phyloP scores from a whole-genome alignment of 805 yeast genomes.

The Starmerella cellae region DNA sequence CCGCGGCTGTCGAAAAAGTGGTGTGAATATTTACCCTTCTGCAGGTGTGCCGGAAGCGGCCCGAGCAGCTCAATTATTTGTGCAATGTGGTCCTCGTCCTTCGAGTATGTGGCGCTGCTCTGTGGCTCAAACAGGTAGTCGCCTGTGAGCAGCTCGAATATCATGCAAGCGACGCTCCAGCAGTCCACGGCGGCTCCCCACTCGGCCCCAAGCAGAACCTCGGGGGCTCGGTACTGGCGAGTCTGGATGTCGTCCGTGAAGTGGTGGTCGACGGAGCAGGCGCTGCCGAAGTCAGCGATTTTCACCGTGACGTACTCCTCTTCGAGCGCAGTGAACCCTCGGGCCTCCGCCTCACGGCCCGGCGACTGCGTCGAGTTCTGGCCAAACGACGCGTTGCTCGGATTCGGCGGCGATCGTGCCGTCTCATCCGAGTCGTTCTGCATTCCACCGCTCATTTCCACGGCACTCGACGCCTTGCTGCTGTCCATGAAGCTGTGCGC shows the following conservation, averaged over 20 bases:
- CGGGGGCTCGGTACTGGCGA: slow-evolving; percentile 87
- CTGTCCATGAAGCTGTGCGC: background rate
- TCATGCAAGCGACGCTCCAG: slow-evolving; percentile 90
- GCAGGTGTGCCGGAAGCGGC: slow-evolving; percentile 46
- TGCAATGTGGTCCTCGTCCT: slow-evolving; percentile 93
- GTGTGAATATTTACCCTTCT: slow-evolving; percentile 47
- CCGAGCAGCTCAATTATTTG: slow-evolving; percentile 81
- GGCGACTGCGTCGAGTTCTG: background rate
- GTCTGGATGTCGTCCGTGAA: slow-evolving; percentile 86
- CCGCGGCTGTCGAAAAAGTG: slow-evolving; percentile 54
- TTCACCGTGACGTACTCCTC: slow-evolving; percentile 53
- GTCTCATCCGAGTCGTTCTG: background rate
- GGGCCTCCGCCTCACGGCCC: background rate
- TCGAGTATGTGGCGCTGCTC: slow-evolving; percentile 42
- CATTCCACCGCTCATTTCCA: background rate
- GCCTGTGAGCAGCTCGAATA: slow-evolving; percentile 85
- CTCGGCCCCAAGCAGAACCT: slow-evolving; percentile 57
- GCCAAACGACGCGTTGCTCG: background rate
- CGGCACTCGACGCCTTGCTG: background rate
- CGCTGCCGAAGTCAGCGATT: slow-evolving; percentile 88
- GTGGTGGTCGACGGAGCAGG: slow-evolving; percentile 69
- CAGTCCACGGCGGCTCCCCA: slow-evolving; percentile 96
- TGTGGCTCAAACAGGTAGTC: slow-evolving; percentile 89
- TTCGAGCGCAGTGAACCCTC: slow-evolving; percentile 18
- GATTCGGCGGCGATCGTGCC: background rate